Conservation (phyloP, 2,329 filamentous ascomycete species). For the Fusarium domesticum region DNA sequence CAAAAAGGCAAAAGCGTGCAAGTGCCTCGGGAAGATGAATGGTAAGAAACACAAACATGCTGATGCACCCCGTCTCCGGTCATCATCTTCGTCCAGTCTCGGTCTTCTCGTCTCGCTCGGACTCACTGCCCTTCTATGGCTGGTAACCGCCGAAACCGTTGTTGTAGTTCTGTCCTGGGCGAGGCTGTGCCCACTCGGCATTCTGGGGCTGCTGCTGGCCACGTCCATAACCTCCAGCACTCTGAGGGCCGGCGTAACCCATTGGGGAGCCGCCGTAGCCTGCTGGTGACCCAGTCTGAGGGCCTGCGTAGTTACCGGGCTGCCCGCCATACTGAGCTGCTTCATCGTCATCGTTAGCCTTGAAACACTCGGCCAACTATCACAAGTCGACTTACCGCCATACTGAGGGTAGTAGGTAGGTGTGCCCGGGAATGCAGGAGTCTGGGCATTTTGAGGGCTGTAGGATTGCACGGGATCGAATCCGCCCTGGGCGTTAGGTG, state of each 20-base stretch:
- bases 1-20: constrained; percentile 18
- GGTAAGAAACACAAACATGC: constrained; percentile 23
- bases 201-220: constrained; percentile 62
- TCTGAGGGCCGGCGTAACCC: constrained; percentile 68
- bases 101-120: constrained; percentile 23
- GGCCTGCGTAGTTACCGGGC: constrained; percentile 63
- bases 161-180: constrained; percentile 54
- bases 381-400: constrained; percentile 57
- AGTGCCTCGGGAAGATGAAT: constrained; percentile 18
- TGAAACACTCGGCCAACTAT: neutral
- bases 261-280: constrained; percentile 66
- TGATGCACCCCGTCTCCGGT: constrained; percentile 17
- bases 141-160: constrained; percentile 64
- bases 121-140: constrained; percentile 42
- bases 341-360: constrained; percentile 29
- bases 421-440: constrained; percentile 71
- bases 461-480: constrained; percentile 75
- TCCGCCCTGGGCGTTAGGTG: constrained; percentile 64
- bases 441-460: constrained; percentile 71
- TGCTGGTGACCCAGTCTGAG: constrained; percentile 59
- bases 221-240: constrained; percentile 80
- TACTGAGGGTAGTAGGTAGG: constrained; percentile 94
- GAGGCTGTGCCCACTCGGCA: constrained; percentile 53
- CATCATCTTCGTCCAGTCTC: constrained; percentile 23
- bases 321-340: constrained; percentile 60